Evolutionary conservation across 352 stramenopile genomes (phyloP).

Genomic region (Pythium apleroticum): DNA sequence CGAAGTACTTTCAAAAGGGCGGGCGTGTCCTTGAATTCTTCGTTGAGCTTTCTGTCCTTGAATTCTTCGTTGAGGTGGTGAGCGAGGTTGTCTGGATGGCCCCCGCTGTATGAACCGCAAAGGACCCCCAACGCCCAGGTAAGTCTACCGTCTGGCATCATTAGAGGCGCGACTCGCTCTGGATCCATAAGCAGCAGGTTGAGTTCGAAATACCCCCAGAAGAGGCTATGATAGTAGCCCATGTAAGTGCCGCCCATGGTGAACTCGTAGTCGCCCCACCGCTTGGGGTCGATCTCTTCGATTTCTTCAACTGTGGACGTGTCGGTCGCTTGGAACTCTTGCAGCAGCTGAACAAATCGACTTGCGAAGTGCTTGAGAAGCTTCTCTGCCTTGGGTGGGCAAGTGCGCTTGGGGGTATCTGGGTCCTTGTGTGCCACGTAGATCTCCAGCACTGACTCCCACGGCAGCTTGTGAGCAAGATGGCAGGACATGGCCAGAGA

Average conservation of each 20-base stretch:
- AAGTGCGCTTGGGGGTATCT: neutral
- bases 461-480: neutral
- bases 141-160: neutral
- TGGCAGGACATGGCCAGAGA: neutral
- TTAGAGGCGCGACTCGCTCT: neutral
- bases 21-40: too few relatives aligned
- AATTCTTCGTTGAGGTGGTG: neutral
- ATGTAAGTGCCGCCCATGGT: neutral
- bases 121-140: neutral
- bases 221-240: neutral
- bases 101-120: neutral
- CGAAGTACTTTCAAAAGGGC: neutral
- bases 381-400: neutral
- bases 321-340: neutral
- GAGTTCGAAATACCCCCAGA: neutral
- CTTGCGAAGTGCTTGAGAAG: neutral
- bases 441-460: neutral
- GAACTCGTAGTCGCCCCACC: neutral
- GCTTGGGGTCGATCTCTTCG: neutral
- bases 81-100: neutral
- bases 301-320: neutral
- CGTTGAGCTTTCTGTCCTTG: neutral
- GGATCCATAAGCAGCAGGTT: neutral
- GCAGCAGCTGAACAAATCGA: neutral
- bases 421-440: neutral